A percentile compares a stretch with the other conserved stretches of the same genome.
These are phyloP conservation scores for Solanum tarapatanum DNA, from an alignment of 257 asterid species.

Conservation along the genomic window DNA sequence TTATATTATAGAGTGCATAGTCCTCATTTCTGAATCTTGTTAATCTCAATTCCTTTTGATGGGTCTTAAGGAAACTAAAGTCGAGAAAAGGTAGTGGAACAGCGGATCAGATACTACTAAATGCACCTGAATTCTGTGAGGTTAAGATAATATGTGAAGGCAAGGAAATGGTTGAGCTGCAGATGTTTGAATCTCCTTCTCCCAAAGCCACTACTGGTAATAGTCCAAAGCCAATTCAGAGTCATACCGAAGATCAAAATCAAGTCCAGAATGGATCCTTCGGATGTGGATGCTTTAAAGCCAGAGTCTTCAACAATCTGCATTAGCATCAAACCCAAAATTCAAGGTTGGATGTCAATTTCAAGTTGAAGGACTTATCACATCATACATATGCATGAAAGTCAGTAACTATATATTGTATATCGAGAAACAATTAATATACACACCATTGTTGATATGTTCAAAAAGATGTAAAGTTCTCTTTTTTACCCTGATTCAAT, in stretches of 20 bases:
- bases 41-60: not conserved
- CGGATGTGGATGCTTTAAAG: slow-evolving; percentile 34
- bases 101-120: slow-evolving; percentile 32
- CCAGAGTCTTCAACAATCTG: not conserved
- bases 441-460: not conserved
- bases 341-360: not conserved
- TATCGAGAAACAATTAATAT: not conserved
- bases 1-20: not conserved
- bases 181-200: slow-evolving; percentile 20
- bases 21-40: not conserved
- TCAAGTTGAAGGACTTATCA: not conserved
- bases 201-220: not conserved
- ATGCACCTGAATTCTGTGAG: slow-evolving; percentile 58
- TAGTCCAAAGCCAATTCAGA: slow-evolving; percentile 8
- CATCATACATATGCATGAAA: not conserved
- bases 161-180: slow-evolving; percentile 29
- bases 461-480: not conserved
- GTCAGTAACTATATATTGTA: not conserved
- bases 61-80: slow-evolving; percentile 30
- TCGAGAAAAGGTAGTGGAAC: slow-evolving; percentile 31
- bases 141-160: slow-evolving; percentile 74
- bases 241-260: not conserved
- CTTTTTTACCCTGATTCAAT: not conserved
- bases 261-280: not conserved
- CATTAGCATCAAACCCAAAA: not conserved